Evolutionary conservation across 768 basidiomycete genomes (phyloP), one percentile per base, ranked within the genome.

Genomic region (Filobasidium floriforme): DNA sequence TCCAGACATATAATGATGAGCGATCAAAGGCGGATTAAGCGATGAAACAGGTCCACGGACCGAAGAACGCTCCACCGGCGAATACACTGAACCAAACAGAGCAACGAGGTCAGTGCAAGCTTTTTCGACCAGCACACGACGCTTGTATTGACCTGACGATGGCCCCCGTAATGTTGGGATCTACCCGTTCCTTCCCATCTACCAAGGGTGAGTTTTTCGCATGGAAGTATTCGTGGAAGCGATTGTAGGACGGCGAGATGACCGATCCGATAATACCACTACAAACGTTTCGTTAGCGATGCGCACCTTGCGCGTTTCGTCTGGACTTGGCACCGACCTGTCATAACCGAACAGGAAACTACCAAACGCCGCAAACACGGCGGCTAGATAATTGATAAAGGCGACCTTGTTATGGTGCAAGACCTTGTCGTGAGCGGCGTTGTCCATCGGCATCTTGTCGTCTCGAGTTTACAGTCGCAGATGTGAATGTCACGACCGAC

Each of bases 201-300:
- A 37, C 32, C 32, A 37, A 37, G 32, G 32, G 32, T 9, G 46
- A 22, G 14, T 12, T 6, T 5, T 84, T 80, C 55, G 82, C 76
- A 65, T 81, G 71, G 68, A 86, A 85, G 60, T 82, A 84, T 29
- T 68, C 73, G 44, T 81, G 76, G 74, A 85, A 86, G 28, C 77
- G 79, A 22, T 79, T 70, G 78, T 86, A 83, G 0, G 83, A 82
- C 57, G 41, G 22, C 29, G 69, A 70, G 54, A 86, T 82, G 41
- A 86, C 84, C 1, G 84, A 85, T 32, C 84, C 80, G 66, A 87
- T 85, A 57, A 86, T 85, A 37, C 84, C 54, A 57, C 54, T n/a
- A n/a, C n/a, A n/a, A n/a, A n/a, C n/a, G n/a, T n/a, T n/a, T n/a
- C n/a, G n/a, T n/a, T n/a, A n/a, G n/a, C n/a, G n/a, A n/a, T n/a